These are phyloP conservation scores for Cyphellophora europaea DNA, from an alignment of 2,329 filamentous ascomycete genomes.

Conservation along the genomic window DNA sequence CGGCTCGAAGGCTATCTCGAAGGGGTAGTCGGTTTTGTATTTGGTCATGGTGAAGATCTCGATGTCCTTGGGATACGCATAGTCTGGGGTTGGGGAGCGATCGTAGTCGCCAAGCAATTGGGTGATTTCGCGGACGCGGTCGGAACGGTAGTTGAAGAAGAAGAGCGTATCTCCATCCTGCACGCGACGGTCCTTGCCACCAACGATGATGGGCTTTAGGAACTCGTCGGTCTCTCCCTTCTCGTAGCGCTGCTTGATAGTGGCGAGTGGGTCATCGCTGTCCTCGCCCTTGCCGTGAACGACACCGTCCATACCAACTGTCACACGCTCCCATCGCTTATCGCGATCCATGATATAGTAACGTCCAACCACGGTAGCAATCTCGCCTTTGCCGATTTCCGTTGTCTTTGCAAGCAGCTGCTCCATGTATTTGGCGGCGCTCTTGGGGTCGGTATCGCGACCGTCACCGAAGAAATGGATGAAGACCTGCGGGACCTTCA, in stretches of 20 bases:
- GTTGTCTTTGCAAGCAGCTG: slow-evolving; percentile 70
- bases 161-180: slow-evolving; percentile 91
- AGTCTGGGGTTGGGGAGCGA: slow-evolving; percentile 80
- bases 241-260: slow-evolving; percentile 79
- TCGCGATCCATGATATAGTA: slow-evolving; percentile 99
- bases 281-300: slow-evolving; percentile 79
- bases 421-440: slow-evolving; percentile 77
- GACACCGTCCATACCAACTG: slow-evolving; percentile 80
- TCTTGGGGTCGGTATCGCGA: slow-evolving; percentile 96
- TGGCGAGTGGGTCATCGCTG: slow-evolving; percentile 72
- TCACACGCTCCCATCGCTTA: slow-evolving; percentile 95
- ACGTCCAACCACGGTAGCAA: slow-evolving; percentile 86
- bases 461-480: slow-evolving; percentile 99
- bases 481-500: slow-evolving; percentile 80
- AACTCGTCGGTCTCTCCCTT: slow-evolving; percentile 93
- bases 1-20: slow-evolving; percentile 83
- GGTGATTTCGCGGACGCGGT: slow-evolving; percentile 91
- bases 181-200: slow-evolving; percentile 75
- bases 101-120: slow-evolving; percentile 89
- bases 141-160: slow-evolving; percentile 99
- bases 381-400: slow-evolving; percentile 76
- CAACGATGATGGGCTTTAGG: slow-evolving; percentile 92
- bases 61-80: slow-evolving; percentile 85
- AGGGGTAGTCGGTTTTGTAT: slow-evolving; percentile 93
- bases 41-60: slow-evolving; percentile 92